Base-by-base conservation (phyloP, 208 protist species). In the Trypanosoma mega region DNA sequence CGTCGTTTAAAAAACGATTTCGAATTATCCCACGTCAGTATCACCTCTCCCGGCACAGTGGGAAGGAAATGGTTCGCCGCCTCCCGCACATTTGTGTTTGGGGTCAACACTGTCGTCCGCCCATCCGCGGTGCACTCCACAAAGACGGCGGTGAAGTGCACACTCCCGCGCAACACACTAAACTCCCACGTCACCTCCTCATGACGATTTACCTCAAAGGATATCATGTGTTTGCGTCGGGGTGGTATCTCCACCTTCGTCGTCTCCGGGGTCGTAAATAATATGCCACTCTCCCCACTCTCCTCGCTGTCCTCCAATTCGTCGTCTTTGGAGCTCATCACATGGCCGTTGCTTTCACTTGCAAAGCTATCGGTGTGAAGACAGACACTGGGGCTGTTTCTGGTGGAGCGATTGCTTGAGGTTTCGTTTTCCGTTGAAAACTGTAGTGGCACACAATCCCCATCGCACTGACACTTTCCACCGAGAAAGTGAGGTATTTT, bases 171-270 rank as follows among this genome's bases (percentile, higher is more conserved):
- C 18, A 69, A 39, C 52, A 81, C 75, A 11, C 34, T 44, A 49
- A 86, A 92, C 53, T 87, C 80, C 81, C 85, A 92, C 30, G 82
- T 68, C 23, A 88, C 53, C 34, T 88, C 85, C 9, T 80, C 72
- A 29, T 41, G 11, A 1, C 43, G 37, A 11, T 54, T 29, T 49
- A 92, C 64, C 2, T 68, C 53, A 34, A 82, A 74, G 14, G 64
- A 61, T 14, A 83, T 44, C 12, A 51, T 78, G 18, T 56, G 36
- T 27, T 70, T 63, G 9, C 52, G 63, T 21, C 68, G 63, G 27
- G 78, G 47, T 21, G 16, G 29, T 0, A 92, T 14, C 11, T 54
- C 27, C 5, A 87, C 20, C 30, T 68, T 54, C 36, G 72, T 27
- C 0, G 61, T 45, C 14, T 37, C 27, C 1, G 26, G 4, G 5